These are phyloP conservation scores for Turnera subulata DNA, from an alignment of 345 rosid species.

Conservation along the genomic window DNA sequence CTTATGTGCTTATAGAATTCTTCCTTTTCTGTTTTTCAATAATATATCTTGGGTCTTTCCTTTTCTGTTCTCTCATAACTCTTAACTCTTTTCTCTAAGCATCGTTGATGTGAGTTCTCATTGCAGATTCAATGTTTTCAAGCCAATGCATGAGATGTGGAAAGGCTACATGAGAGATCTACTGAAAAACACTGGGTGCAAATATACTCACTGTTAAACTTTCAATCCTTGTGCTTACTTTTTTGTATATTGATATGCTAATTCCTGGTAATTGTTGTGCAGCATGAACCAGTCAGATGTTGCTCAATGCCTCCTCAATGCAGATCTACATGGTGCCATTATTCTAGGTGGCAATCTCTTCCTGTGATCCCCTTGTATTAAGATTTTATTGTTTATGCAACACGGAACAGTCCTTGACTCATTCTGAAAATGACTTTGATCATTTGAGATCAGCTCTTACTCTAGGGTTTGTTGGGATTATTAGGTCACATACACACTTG, in stretches of 20 bases:
- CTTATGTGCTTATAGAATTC: too few relatives aligned
- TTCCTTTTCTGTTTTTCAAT: too few relatives aligned
- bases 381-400: neutral
- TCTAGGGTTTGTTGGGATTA: too few relatives aligned
- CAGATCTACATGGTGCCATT: conserved; percentile 31
- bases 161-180: conserved; percentile 50
- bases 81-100: neutral
- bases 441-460: too few relatives aligned
- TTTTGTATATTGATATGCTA: conserved; percentile 1
- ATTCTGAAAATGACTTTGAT: too few relatives aligned
- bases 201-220: neutral
- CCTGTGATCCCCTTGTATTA: neutral
- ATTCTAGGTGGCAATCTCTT: conserved; percentile 10
- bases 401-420: too few relatives aligned
- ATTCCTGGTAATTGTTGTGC: conserved; percentile 6
- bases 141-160: conserved; percentile 79
- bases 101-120: conserved; percentile 17
- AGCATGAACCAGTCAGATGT: conserved; percentile 9
- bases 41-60: too few relatives aligned
- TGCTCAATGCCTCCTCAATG: conserved; percentile 24
- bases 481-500: too few relatives aligned
- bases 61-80: too few relatives aligned
- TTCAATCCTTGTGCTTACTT: conserved; percentile 1
- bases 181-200: conserved; percentile 53
- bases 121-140: conserved; percentile 50